These are phyloP conservation scores for Coemansia sp. DNA, from an alignment of 192 early-diverging fungal genomes.

Conservation along the genomic window DNA sequence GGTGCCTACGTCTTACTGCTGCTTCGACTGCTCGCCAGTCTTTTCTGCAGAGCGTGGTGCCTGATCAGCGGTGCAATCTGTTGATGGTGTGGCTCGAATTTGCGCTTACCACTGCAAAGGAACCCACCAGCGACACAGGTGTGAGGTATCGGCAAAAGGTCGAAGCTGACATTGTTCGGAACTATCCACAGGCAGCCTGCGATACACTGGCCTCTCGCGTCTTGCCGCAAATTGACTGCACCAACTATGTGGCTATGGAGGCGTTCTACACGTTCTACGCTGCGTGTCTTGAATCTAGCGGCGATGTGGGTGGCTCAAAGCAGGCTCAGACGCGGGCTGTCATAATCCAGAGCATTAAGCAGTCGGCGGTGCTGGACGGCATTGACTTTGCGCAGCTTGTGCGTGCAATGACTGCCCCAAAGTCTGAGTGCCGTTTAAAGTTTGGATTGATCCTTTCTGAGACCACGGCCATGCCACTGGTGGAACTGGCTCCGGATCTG, in stretches of 20 bases:
- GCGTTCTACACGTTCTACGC: constrained; percentile 23
- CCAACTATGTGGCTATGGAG: constrained; percentile 7
- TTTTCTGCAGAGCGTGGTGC: neutral
- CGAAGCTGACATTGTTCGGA: constrained; percentile 16
- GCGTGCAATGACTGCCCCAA: neutral
- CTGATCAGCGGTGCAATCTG: constrained; percentile 5
- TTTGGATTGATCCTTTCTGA: neutral
- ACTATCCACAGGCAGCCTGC: constrained; percentile 7
- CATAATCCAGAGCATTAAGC: constrained; percentile 7
- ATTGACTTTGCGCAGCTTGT: neutral
- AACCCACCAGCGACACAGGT: neutral
- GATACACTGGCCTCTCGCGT: constrained; percentile 2
- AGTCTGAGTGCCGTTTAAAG: constrained; percentile 1
- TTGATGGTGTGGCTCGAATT: constrained; percentile 45
- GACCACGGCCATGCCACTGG: constrained; percentile 1
- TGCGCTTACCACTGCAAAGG: constrained; percentile 20
- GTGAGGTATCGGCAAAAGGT: constrained; percentile 6
- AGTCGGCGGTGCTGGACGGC: neutral
- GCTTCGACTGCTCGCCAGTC: neutral
- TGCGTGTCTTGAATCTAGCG: neutral
- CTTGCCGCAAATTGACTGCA: constrained; percentile 23
- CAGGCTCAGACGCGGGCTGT: constrained; percentile 16
- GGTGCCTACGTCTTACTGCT: constrained; percentile 9
- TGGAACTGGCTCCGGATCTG: constrained; percentile 4
- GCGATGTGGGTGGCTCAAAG: neutral